phyloP scores from a whole-genome alignment of 1,284 basidiomycete genomes.

The Austroboletus niveus region DNA sequence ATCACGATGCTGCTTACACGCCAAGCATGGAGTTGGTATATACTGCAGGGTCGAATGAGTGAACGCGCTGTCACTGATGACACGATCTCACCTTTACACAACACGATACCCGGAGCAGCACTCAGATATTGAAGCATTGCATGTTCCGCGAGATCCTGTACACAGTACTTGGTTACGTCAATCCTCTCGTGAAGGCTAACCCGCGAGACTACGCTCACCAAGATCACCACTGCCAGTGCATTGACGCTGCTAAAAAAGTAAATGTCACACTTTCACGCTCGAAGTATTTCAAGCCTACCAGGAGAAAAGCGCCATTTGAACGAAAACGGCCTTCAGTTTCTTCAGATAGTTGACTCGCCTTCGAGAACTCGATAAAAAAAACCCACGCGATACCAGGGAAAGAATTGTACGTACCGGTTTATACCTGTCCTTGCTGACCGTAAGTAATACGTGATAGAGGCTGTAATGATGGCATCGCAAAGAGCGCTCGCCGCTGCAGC shows the following conservation, averaged over 20 bases:
- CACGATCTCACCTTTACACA: not conserved
- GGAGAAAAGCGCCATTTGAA: not conserved
- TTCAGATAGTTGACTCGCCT: not conserved
- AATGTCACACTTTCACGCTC: not conserved
- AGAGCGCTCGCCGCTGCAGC: constrained; percentile 12
- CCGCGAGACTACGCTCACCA: not conserved
- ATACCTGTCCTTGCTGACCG: constrained; percentile 9
- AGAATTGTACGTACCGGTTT: constrained; percentile 9
- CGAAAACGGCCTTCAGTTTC: not conserved
- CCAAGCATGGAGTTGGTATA: constrained; percentile 26
- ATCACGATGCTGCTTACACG: constrained; percentile 13
- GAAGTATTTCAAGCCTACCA: not conserved
- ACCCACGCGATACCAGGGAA: not conserved
- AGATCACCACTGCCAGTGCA: not conserved
- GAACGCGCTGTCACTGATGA: too few relatives aligned
- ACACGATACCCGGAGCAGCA: not conserved
- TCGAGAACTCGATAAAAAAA: not conserved
- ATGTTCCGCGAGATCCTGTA: not conserved
- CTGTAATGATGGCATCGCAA: constrained; percentile 22
- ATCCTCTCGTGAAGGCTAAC: not conserved
- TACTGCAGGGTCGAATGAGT: constrained; percentile 5
- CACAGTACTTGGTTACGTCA: not conserved
- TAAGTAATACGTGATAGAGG: constrained; percentile 21
- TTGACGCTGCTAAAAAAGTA: not conserved
- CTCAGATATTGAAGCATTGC: not conserved